phyloP scores from a whole-genome alignment of 2,329 filamentous ascomycete genomes.

The Cladophialophora psammophila region DNA sequence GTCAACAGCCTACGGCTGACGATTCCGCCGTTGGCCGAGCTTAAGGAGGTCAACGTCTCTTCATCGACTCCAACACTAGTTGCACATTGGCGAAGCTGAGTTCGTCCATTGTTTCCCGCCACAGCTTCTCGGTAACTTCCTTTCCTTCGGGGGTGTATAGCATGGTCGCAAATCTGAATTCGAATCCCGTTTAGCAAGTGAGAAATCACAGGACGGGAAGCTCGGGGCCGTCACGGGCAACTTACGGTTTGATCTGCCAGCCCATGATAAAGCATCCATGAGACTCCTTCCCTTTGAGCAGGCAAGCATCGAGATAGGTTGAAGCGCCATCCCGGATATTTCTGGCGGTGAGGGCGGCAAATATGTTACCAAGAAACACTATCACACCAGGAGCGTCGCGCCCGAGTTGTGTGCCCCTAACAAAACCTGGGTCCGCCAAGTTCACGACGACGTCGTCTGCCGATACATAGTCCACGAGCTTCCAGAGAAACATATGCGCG shows the following conservation, averaged over 20 bases:
- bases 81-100: constrained; percentile 36
- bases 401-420: constrained; percentile 53
- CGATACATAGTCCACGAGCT: constrained; percentile 49
- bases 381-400: constrained; percentile 42
- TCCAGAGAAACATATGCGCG: constrained; percentile 47
- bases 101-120: constrained; percentile 44
- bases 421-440: constrained; percentile 56
- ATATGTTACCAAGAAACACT: constrained; percentile 34
- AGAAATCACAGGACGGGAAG: constrained; percentile 40
- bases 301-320: constrained; percentile 57
- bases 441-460: constrained; percentile 56
- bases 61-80: constrained; percentile 22
- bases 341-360: constrained; percentile 44
- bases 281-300: constrained; percentile 57
- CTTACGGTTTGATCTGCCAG: constrained; percentile 58
- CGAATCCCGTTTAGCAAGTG: constrained; percentile 34
- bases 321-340: constrained; percentile 52
- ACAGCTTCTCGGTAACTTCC: constrained; percentile 48
- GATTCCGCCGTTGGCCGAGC: background rate
- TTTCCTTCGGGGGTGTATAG: constrained; percentile 44
- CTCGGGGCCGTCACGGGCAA: constrained; percentile 20
- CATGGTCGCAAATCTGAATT: constrained; percentile 44
- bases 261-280: constrained; percentile 61
- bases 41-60: constrained; percentile 1
- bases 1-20: background rate